Conservation (phyloP, 192 early-diverging fungal species). For the Coemansia sp. region DNA sequence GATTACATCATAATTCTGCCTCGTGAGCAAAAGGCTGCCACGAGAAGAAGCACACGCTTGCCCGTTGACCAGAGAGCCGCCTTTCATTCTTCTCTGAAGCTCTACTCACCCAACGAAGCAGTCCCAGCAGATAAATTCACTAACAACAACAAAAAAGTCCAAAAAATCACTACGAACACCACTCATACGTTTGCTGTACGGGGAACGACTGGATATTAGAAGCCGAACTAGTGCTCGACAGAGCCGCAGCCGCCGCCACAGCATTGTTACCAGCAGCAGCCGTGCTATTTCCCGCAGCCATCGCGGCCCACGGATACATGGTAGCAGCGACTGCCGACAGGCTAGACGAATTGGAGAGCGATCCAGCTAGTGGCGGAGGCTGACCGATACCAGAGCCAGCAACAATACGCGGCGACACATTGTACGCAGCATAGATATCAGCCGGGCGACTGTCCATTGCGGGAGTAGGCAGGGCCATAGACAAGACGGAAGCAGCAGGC, state of each 20-base stretch:
- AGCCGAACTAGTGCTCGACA: neutral
- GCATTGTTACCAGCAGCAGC: neutral
- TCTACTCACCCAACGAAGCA: too few species aligned
- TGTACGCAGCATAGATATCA: neutral
- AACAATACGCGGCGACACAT: neutral
- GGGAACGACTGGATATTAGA: neutral
- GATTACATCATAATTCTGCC: too few species aligned
- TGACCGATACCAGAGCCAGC: neutral
- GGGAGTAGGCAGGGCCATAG: constrained; percentile 18
- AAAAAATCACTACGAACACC: neutral
- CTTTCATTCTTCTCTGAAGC: too few species aligned
- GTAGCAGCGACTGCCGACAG: neutral
- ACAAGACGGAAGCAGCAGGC: constrained; percentile 14
- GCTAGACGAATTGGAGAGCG: neutral
- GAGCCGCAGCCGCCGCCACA: neutral
- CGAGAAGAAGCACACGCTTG: too few species aligned
- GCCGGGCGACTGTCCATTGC: neutral
- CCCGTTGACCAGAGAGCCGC: too few species aligned
- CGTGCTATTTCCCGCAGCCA: neutral
- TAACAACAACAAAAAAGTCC: neutral
- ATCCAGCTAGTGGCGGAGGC: neutral
- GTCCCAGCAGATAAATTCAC: too few species aligned
- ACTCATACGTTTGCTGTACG: neutral
- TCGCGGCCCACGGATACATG: neutral
- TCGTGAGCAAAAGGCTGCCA: too few species aligned